A percentile compares a stretch with the other conserved stretches of the same genome.
phyloP scores from a whole-genome alignment of 2,329 filamentous ascomycete genomes.

The Talaromyces sp. region DNA sequence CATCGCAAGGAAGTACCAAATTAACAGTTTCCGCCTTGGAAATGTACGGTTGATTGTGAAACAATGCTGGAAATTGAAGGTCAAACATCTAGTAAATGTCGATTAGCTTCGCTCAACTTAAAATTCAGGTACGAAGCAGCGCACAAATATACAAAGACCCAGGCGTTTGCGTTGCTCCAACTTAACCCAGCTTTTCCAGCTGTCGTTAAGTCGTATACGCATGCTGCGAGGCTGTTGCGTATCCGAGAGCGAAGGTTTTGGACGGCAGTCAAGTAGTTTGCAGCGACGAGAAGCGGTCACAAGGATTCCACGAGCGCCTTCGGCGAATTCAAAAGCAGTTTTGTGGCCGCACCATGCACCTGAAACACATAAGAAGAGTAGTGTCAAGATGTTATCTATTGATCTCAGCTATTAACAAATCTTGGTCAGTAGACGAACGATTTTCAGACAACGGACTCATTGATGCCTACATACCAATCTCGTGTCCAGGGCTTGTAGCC shows the following conservation, averaged over 20 bases:
- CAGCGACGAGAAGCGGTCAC: conserved; percentile 21
- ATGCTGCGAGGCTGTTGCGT: conserved; percentile 1
- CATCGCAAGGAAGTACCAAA: conserved; percentile 18
- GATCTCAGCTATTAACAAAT: neutral
- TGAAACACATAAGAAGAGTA: conserved; percentile 21
- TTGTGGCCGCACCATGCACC: conserved; percentile 21
- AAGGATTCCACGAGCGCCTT: conserved; percentile 21
- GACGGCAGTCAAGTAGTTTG: conserved; percentile 20
- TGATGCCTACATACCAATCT: conserved; percentile 11
- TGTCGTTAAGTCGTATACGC: conserved; percentile 7
- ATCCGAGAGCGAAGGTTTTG: conserved; percentile 1
- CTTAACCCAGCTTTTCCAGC: conserved; percentile 16
- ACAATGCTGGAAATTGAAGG: conserved; percentile 20
- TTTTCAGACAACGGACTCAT: neutral
- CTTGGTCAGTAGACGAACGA: neutral
- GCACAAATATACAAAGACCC: conserved; percentile 18
- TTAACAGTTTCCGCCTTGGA: conserved; percentile 20
- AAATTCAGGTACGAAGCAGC: neutral
- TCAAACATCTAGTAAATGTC: conserved; percentile 16
- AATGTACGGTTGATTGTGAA: conserved; percentile 21
- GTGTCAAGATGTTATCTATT: conserved; percentile 17
- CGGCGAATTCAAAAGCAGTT: conserved; percentile 19
- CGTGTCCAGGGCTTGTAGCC: conserved; percentile 13
- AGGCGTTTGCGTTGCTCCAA: conserved; percentile 20
- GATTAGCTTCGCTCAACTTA: neutral